phyloP scores from a whole-genome alignment of 768 basidiomycete genomes.

The Hebeloma cylindrosporum region DNA sequence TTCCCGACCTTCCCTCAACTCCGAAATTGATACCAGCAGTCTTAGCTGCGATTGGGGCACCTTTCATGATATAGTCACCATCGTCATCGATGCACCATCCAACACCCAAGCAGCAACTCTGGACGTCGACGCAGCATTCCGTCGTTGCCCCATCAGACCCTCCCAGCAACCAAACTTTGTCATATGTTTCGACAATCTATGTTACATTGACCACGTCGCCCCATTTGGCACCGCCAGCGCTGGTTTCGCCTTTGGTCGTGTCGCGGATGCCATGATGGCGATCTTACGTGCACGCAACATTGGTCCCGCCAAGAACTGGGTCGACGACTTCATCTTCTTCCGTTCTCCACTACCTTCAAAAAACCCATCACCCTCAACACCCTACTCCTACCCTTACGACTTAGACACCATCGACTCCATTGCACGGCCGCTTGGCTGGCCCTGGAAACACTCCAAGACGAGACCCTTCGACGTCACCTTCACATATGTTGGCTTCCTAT shows the following conservation, averaged over 20 bases:
- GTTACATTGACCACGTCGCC: conserved; percentile 24
- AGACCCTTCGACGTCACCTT: not conserved
- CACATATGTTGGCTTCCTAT: conserved; percentile 10
- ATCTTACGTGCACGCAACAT: conserved; percentile 11
- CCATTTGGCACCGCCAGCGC: conserved; percentile 27
- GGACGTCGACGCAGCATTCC: conserved; percentile 37
- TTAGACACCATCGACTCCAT: conserved; percentile 12
- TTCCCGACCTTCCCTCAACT: conserved; percentile 27
- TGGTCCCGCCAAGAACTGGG: conserved; percentile 16
- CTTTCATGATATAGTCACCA: conserved; percentile 8
- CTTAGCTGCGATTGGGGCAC: conserved; percentile 29
- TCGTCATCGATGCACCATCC: conserved; percentile 25
- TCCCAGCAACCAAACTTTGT: conserved; percentile 23
- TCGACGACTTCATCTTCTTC: conserved; percentile 29
- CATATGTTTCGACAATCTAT: conserved; percentile 20
- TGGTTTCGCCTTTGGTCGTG: conserved; percentile 26
- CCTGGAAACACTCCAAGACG: conserved; percentile 13
- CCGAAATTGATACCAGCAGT: conserved; percentile 26
- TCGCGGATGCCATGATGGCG: conserved; percentile 28
- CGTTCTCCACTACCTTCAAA: conserved; percentile 2
- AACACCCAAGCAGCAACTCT: conserved; percentile 36
- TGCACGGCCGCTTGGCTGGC: not conserved
- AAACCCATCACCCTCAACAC: not conserved
- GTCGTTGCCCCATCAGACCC: conserved; percentile 30
- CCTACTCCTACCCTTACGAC: conserved; percentile 20